These are phyloP conservation scores for Macaranga tanarius DNA, from an alignment of 441 rosid genomes.

Conservation along the genomic window DNA sequence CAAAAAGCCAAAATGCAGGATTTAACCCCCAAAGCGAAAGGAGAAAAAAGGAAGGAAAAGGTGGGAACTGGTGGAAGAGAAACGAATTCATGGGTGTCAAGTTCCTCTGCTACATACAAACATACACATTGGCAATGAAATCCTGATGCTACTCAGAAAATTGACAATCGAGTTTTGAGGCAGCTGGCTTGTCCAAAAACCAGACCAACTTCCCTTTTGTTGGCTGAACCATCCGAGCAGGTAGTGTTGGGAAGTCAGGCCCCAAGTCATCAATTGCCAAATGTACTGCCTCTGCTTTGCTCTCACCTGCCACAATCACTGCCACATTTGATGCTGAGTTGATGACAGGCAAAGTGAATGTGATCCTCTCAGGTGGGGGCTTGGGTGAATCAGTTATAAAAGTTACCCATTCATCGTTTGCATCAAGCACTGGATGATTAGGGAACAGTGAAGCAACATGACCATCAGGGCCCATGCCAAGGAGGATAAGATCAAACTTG, in stretches of 20 bases:
- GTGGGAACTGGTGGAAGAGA: constrained; percentile 17
- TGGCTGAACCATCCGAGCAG: constrained; percentile 71
- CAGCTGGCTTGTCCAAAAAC: constrained; percentile 83
- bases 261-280: constrained; percentile 54
- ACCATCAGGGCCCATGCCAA: constrained; percentile 90
- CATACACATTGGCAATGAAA: constrained; percentile 22
- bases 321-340: constrained; percentile 80
- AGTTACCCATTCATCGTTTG: constrained; percentile 74
- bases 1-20: constrained; percentile 35
- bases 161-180: constrained; percentile 55
- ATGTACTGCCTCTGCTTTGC: constrained; percentile 74
- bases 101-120: constrained; percentile 36
- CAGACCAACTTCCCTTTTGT: constrained; percentile 66
- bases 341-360: constrained; percentile 90
- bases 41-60: neutral
- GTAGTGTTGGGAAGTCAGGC: constrained; percentile 40
- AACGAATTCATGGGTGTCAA: constrained; percentile 25
- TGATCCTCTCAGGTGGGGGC: constrained; percentile 90
- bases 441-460: constrained; percentile 92
- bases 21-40: constrained; percentile 21
- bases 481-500: constrained; percentile 85
- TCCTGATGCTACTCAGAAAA: constrained; percentile 39
- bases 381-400: constrained; percentile 74
- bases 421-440: constrained; percentile 54
- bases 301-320: constrained; percentile 67